Conservation (phyloP, 2,329 filamentous ascomycete species). For the Colletotrichum euphorbiae region DNA sequence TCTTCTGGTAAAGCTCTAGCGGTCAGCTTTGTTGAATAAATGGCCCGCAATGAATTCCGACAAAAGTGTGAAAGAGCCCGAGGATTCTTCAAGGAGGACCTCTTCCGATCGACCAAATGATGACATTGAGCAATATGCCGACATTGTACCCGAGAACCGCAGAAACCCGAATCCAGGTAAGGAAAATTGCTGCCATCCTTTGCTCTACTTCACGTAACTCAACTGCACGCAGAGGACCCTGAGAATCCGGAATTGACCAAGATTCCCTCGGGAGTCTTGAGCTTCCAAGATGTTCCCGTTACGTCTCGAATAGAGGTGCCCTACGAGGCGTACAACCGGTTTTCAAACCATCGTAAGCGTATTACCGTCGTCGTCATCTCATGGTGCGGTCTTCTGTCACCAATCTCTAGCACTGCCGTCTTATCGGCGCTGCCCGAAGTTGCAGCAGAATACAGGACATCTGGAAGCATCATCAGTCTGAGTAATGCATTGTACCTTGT, state of each 20-base stretch:
- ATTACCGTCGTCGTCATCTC: slow-evolving; percentile 77
- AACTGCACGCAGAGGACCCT: slow-evolving; percentile 9
- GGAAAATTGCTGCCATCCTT: neutral
- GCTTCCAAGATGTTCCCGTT: slow-evolving; percentile 28
- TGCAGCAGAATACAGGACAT: slow-evolving; percentile 72
- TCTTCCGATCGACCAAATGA: slow-evolving; percentile 18
- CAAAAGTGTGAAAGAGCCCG: slow-evolving; percentile 9
- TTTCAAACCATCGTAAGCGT: slow-evolving; percentile 71
- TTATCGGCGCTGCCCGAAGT: slow-evolving; percentile 81
- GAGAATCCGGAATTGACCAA: slow-evolving; percentile 8
- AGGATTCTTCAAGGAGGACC: slow-evolving; percentile 18
- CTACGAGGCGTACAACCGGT: slow-evolving; percentile 72
- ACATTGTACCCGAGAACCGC: slow-evolving; percentile 16
- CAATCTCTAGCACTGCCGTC: slow-evolving; percentile 79
- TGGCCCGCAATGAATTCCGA: slow-evolving; percentile 11
- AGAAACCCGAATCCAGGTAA: slow-evolving; percentile 8
- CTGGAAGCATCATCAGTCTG: slow-evolving; percentile 71
- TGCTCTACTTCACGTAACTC: neutral
- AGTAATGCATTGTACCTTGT: slow-evolving; percentile 79
- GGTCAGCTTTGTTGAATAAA: neutral
- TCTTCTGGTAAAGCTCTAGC: neutral
- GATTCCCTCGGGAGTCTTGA: slow-evolving; percentile 28
- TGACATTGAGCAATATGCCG: slow-evolving; percentile 32
- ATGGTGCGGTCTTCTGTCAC: slow-evolving; percentile 81
- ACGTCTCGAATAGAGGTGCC: slow-evolving; percentile 49